Evolutionary conservation across 2,329 filamentous ascomycete genomes (phyloP).

Genomic region (Madurella mycetomatis): DNA sequence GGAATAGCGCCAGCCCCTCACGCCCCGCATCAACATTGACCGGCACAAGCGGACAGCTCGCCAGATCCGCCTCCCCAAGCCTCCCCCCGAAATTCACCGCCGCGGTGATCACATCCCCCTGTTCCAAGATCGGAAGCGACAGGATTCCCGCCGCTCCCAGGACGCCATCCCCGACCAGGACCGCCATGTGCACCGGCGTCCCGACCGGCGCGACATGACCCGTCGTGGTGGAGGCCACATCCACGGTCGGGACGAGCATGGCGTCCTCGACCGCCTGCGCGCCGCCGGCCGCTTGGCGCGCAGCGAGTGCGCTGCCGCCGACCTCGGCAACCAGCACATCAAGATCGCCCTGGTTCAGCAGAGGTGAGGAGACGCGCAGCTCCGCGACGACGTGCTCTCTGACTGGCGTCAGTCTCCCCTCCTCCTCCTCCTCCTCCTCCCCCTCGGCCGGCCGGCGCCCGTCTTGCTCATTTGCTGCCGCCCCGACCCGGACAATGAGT

Average conservation of each 20-base stretch:
- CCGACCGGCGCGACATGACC: conserved; percentile 63
- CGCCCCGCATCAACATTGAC: conserved; percentile 62
- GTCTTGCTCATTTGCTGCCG: conserved; percentile 17
- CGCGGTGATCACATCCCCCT: conserved; percentile 42
- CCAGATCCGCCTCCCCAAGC: conserved; percentile 33
- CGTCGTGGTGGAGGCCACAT: conserved; percentile 61
- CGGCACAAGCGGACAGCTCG: conserved; percentile 47
- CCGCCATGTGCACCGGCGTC: conserved; percentile 77
- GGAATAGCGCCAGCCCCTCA: conserved; percentile 61
- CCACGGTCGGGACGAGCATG: conserved; percentile 70
- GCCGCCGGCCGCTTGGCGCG: no score
- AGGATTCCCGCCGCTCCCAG: conserved; percentile 57
- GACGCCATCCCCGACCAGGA: conserved; percentile 71
- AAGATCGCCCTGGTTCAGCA: conserved; percentile 56
- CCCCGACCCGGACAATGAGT: conserved; percentile 57
- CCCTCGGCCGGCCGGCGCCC: background rate
- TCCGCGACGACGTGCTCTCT: conserved; percentile 45
- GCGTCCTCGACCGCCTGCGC: conserved; percentile 46
- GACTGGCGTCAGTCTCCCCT: conserved; percentile 20
- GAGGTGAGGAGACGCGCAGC: conserved; percentile 58
- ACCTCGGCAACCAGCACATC: conserved; percentile 59
- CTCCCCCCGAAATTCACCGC: conserved; percentile 48
- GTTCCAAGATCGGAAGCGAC: conserved; percentile 37
- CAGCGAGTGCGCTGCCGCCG: conserved; percentile 28
- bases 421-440: background rate